Conservation (phyloP, 805 yeast species). For the Torulaspora franciscae region DNA sequence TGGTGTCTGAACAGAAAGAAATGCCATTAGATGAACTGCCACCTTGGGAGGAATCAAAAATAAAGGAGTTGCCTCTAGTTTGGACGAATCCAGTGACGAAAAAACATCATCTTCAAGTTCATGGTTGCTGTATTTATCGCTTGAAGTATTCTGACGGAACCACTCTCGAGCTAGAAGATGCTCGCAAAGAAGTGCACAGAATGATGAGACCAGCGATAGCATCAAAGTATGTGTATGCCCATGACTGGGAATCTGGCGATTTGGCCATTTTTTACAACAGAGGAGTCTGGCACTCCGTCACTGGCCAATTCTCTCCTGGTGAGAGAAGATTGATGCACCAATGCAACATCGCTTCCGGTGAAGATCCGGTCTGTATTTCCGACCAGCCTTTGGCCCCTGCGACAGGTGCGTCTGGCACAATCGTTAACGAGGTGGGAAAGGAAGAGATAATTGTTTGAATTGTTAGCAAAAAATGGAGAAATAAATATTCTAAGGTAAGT, state of each 20-base stretch:
- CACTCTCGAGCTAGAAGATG: conserved; percentile 59
- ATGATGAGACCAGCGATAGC: conserved; percentile 83
- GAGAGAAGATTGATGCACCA: conserved; percentile 88
- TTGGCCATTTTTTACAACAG: conserved; percentile 81
- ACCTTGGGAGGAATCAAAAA: conserved; percentile 72
- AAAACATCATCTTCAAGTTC: conserved; percentile 78
- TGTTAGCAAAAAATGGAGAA: background rate
- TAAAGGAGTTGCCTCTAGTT: conserved; percentile 76
- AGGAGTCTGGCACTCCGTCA: conserved; percentile 89
- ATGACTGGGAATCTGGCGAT: conserved; percentile 80
- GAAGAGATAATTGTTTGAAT: conserved; percentile 2
- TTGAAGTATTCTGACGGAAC: conserved; percentile 54
- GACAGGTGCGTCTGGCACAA: background rate
- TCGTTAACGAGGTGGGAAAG: background rate
- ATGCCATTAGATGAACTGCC: conserved; percentile 63
- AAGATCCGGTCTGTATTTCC: conserved; percentile 47
- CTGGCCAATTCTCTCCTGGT: conserved; percentile 77
- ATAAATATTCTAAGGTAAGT: background rate
- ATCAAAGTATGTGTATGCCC: conserved; percentile 70
- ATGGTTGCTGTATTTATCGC: conserved; percentile 78
- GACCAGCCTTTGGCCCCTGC: background rate
- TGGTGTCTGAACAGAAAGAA: conserved; percentile 77
- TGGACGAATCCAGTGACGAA: conserved; percentile 91
- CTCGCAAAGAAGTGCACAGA: conserved; percentile 65
- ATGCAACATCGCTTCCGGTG: conserved; percentile 83